Base-by-base conservation (phyloP, 2,329 filamentous ascomycete species). In the Lecanoromycetidae sp. region DNA sequence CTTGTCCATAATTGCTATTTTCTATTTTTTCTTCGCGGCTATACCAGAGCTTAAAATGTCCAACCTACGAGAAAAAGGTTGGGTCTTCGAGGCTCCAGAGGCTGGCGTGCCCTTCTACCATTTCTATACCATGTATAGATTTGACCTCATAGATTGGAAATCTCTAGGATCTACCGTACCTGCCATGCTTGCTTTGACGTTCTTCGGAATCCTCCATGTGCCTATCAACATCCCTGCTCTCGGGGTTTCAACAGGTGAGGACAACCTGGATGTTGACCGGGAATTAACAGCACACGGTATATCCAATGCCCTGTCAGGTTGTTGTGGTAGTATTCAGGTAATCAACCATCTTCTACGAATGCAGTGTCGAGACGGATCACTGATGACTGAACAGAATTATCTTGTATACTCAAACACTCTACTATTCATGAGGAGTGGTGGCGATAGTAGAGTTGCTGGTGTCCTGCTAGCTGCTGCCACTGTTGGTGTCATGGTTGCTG, bases 201-300 rank as follows among this genome's bases (percentile, higher is more conserved):
- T 98, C 69, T 98, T 98, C 58, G 91, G 91, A 44, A 82, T 98
- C 47, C 75, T 98, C 2, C 91, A 98, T 61, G 91, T 98, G 2
- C 91, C 91, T 0, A 98, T 98, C 66, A 98, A 98, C 58, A 88
- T 98, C 4, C 91, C 91, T 2, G 91, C 91, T 2, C 69, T 98
- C 49, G 91, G 87, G 0, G 82, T 94, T 40, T 87, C 87, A 26
- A 86, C 84, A 4, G 87, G 87, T 35, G 88, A 96, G 63, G 91
- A 98, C 60, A 84, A 96, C 59, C 76, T 94, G 25, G 81, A 93
- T 60, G 77, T 98, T 40, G 87, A 98, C 60, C 79, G 84, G 52
- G 91, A 98, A 62, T 72, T 98, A 19, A 87, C 88, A 58, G 80
- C 94, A 35, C 91, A 98, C 58, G 91, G 91, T 2, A 77, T 91